Percentiles rank a stretch among this genome's conserved stretches.
phyloP scores from a whole-genome alignment of 2,329 filamentous ascomycete species.

The Hypoxylon sp. region DNA sequence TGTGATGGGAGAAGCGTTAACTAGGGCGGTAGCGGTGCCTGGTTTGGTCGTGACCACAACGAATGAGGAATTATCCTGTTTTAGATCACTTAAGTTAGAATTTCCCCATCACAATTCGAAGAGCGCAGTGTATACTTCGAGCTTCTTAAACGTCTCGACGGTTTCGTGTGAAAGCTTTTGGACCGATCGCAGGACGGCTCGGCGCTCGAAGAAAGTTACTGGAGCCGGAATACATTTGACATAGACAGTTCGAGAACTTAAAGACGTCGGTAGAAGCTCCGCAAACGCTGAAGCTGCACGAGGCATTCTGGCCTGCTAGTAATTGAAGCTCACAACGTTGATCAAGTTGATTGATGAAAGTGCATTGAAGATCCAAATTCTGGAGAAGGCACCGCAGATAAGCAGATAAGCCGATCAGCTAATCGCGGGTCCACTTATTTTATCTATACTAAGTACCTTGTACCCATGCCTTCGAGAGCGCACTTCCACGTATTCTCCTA shows the following conservation, averaged over 20 bases:
- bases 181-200: conserved; percentile 68
- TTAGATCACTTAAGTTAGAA: conserved; percentile 18
- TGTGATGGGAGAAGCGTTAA: conserved; percentile 63
- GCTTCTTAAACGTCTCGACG: conserved; percentile 68
- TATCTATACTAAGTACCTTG: background rate
- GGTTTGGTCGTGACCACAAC: conserved; percentile 63
- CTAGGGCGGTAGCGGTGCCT: conserved; percentile 58
- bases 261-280: conserved; percentile 50
- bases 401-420: conserved; percentile 19
- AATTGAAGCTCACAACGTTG: background rate
- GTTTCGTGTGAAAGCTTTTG: conserved; percentile 55
- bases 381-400: background rate
- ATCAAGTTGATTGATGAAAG: background rate
- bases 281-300: conserved; percentile 47
- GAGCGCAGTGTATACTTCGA: conserved; percentile 55
- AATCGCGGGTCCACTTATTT: background rate
- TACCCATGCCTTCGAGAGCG: background rate
- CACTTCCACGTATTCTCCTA: too few relatives aligned
- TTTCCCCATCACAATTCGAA: background rate
- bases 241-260: conserved; percentile 58
- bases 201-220: conserved; percentile 67
- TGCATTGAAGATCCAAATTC: background rate
- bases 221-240: conserved; percentile 68
- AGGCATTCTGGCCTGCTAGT: conserved; percentile 36
- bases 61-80: conserved; percentile 65